Evolutionary conservation across 1,284 basidiomycete genomes (phyloP).

Genomic region (Hemileia vastatrix): DNA sequence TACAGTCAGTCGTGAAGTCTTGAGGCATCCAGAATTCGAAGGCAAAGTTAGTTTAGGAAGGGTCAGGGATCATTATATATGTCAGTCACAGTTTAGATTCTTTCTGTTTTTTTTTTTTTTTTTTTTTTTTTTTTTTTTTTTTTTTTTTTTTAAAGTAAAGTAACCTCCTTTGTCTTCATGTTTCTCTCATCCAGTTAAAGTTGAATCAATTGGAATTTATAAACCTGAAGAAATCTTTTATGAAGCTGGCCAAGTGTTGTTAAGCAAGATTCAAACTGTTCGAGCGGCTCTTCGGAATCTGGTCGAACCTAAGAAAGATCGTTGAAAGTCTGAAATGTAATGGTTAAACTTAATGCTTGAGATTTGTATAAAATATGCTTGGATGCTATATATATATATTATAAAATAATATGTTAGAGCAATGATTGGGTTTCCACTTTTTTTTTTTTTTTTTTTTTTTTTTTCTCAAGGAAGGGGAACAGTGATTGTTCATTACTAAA

Average conservation of each 20-base stretch:
- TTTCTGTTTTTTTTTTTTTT: neutral
- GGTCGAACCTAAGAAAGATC: too few species aligned
- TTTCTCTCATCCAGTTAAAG: constrained; percentile 8
- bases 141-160: neutral
- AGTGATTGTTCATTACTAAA: too few species aligned
- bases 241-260: constrained; percentile 15
- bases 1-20: constrained; percentile 82
- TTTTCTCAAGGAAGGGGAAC: too few species aligned
- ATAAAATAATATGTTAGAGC: too few species aligned
- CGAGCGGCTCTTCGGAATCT: neutral
- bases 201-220: constrained; percentile 19
- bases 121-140: neutral
- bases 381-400: too few species aligned
- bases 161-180: neutral
- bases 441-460: too few species aligned
- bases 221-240: constrained; percentile 18
- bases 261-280: constrained; percentile 15
- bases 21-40: constrained; percentile 83
- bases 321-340: too few species aligned
- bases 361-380: too few species aligned
- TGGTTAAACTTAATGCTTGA: too few species aligned
- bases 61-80: constrained; percentile 87
- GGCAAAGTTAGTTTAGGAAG: constrained; percentile 73
- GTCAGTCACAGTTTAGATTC: constrained; percentile 48
- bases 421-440: too few species aligned